phyloP scores from a whole-genome alignment of 108 stramenopile genomes.

The Cyclotella distinguenda region DNA sequence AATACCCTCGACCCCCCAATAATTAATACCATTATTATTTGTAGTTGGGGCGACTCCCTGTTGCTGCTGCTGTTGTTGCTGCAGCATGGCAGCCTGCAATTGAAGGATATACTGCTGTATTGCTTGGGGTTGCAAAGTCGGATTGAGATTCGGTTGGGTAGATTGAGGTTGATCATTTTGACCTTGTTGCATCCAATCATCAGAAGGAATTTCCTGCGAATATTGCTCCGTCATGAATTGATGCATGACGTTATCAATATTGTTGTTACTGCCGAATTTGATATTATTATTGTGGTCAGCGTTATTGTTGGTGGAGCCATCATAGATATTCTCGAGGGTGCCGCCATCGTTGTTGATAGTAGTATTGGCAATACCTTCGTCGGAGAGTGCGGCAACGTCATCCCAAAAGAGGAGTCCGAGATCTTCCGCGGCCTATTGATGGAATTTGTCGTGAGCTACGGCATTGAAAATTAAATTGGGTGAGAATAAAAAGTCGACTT shows the following conservation, averaged over 20 bases:
- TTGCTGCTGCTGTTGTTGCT: conserved; percentile 10
- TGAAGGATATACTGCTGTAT: conserved; percentile 13
- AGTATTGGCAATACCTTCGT: not conserved
- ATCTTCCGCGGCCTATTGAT: conserved; percentile 22
- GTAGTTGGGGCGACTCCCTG: not conserved
- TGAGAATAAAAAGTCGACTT: too few relatives aligned
- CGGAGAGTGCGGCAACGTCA: conserved; percentile 8
- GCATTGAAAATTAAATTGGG: not conserved
- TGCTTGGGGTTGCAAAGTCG: conserved; percentile 1
- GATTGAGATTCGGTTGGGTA: too few relatives aligned
- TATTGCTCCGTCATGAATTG: too few relatives aligned
- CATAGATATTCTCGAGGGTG: not conserved
- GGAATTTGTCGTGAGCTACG: not conserved
- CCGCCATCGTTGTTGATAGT: not conserved
- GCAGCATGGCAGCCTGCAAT: conserved; percentile 6
- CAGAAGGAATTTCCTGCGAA: too few relatives aligned
- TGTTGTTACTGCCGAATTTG: too few relatives aligned
- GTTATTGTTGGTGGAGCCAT: not conserved
- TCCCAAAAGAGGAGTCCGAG: conserved; percentile 39
- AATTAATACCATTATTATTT: too few relatives aligned
- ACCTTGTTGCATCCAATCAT: too few relatives aligned
- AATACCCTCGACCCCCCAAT: too few relatives aligned
- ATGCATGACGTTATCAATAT: too few relatives aligned
- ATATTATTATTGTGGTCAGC: too few relatives aligned
- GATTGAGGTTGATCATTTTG: conserved; percentile 24